Conservation (phyloP, 768 basidiomycete species). For the Zangia roseola region DNA sequence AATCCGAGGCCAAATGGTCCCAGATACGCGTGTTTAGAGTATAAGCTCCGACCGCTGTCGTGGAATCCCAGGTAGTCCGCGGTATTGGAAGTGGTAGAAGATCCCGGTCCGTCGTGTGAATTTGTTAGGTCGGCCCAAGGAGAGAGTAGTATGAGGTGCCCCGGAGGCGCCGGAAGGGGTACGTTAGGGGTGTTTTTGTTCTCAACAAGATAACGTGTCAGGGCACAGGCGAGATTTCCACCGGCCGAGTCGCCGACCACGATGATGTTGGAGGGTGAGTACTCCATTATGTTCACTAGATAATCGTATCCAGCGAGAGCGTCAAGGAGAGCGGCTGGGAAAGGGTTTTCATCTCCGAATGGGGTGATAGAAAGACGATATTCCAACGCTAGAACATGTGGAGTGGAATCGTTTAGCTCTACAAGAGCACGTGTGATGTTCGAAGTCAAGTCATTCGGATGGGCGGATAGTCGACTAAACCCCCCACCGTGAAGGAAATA, state of each 20-base stretch:
- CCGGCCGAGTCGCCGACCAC: constrained; percentile 78
- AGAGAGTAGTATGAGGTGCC: constrained; percentile 51
- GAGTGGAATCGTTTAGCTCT: constrained; percentile 41
- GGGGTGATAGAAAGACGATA: constrained; percentile 64
- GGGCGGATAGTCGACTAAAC: constrained; percentile 52
- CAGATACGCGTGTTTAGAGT: constrained; percentile 41
- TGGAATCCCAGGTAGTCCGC: constrained; percentile 25
- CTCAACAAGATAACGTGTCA: constrained; percentile 60
- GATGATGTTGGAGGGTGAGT: constrained; percentile 59
- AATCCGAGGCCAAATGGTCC: constrained; percentile 48
- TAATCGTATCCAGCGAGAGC: constrained; percentile 72
- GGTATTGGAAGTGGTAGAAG: constrained; percentile 38
- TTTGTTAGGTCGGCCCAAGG: constrained; percentile 51
- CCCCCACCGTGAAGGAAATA: constrained; percentile 66
- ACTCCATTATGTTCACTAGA: constrained; percentile 56
- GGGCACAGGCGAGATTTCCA: constrained; percentile 65
- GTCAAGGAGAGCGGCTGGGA: constrained; percentile 76
- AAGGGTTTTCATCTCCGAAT: constrained; percentile 48
- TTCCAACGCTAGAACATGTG: constrained; percentile 60
- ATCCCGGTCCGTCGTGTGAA: constrained; percentile 39
- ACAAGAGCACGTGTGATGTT: constrained; percentile 48
- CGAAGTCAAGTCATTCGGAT: constrained; percentile 50
- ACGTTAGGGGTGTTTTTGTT: constrained; percentile 31
- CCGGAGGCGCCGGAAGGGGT: constrained; percentile 44
- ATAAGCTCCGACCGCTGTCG: constrained; percentile 18